A percentile compares a stretch with the other conserved stretches of the same genome.
phyloP scores from a whole-genome alignment of 2,329 filamentous ascomycete genomes.

The Colletotrichum liriopes region DNA sequence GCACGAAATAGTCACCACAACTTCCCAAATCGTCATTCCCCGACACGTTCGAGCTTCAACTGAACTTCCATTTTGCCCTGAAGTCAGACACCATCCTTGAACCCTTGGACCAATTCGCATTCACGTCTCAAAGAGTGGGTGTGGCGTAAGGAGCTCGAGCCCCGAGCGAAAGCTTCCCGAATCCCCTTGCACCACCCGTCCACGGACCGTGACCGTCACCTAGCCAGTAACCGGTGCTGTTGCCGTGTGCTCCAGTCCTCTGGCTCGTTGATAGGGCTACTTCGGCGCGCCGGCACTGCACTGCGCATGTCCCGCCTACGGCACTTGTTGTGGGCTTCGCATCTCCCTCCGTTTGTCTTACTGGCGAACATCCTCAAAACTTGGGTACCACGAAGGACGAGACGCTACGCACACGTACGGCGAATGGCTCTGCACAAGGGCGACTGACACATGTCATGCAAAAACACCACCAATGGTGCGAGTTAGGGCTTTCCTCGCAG shows the following conservation, averaged over 20 bases:
- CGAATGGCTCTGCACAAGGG: constrained; percentile 4
- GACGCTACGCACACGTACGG: neutral
- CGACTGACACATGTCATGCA: constrained; percentile 35
- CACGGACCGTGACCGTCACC: constrained; percentile 15
- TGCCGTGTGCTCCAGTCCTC: constrained; percentile 9
- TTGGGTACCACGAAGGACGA: neutral
- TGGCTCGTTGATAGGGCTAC: constrained; percentile 18
- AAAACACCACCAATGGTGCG: constrained; percentile 18
- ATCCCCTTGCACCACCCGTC: constrained; percentile 19
- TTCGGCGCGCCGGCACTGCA: constrained; percentile 12
- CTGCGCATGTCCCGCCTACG: constrained; percentile 9
- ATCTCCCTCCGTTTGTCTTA: neutral
- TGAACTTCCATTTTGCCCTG: constrained; percentile 36
- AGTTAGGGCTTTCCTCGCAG: constrained; percentile 31
- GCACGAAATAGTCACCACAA: constrained; percentile 3
- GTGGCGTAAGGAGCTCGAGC: constrained; percentile 29
- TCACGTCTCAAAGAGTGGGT: constrained; percentile 25
- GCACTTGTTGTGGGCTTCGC: constrained; percentile 6
- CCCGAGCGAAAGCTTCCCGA: constrained; percentile 35
- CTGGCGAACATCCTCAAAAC: neutral
- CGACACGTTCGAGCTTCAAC: constrained; percentile 40
- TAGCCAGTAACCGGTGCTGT: constrained; percentile 15
- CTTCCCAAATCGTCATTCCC: constrained; percentile 29
- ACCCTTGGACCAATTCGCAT: constrained; percentile 30
- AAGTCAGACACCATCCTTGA: constrained; percentile 33